phyloP scores from a whole-genome alignment of 108 stramenopile genomes.

The Skeletonema menzelii region DNA sequence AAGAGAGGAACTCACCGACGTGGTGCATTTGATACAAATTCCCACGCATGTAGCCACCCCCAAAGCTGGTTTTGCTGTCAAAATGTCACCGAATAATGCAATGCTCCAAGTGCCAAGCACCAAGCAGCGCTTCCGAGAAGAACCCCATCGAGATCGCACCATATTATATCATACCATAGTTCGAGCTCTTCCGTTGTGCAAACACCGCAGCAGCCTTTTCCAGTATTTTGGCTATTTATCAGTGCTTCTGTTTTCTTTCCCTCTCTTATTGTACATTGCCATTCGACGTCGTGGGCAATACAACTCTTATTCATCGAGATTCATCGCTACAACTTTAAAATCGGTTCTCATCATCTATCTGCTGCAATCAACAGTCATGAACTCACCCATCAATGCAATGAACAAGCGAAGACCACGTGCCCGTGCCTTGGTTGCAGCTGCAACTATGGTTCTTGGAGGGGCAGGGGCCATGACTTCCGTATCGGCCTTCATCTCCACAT shows the following conservation, averaged over 20 bases:
- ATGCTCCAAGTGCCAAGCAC: neutral
- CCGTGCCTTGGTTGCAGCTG: neutral
- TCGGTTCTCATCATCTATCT: neutral
- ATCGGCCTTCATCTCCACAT: slow-evolving; percentile 3
- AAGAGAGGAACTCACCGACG: too few species aligned
- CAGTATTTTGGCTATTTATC: too few species aligned
- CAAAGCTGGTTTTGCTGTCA: neutral
- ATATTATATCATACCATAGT: too few species aligned
- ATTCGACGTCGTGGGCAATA: too few species aligned
- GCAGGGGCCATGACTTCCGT: neutral
- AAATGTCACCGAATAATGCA: neutral
- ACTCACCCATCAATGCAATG: neutral
- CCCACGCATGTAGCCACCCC: neutral
- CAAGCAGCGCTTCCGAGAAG: neutral
- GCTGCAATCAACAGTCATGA: neutral
- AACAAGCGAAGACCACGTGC: neutral
- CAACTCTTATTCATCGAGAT: too few species aligned
- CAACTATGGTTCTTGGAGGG: neutral
- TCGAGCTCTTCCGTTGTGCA: too few species aligned
- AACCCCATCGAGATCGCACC: too few species aligned
- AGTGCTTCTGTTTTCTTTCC: too few species aligned
- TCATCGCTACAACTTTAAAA: too few species aligned
- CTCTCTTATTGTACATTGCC: too few species aligned
- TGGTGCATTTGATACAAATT: neutral
- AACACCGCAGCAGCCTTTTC: too few species aligned